phyloP scores from a whole-genome alignment of 345 rosid species.

The Moricandia arvensis region DNA sequence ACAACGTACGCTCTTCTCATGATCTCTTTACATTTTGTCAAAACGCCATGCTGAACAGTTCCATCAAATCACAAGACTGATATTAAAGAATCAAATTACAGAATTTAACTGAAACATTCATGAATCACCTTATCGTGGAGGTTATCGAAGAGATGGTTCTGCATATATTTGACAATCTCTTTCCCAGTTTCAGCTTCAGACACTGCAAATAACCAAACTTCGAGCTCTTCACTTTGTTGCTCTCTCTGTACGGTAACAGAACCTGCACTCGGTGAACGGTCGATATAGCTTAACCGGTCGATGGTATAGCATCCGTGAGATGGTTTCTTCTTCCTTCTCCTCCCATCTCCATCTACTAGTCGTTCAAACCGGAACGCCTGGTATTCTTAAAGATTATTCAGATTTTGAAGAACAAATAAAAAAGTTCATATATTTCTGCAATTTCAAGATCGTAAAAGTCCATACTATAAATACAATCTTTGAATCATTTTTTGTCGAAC shows the following conservation, averaged over 20 bases:
- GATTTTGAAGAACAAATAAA: not conserved
- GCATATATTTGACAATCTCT: slow-evolving; percentile 51
- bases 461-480: not conserved
- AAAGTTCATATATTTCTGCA: not conserved
- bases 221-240: slow-evolving; percentile 56
- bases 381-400: not conserved
- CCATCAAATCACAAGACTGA: not conserved
- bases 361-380: slow-evolving; percentile 51
- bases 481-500: not conserved
- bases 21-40: slow-evolving; percentile 52
- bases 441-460: not conserved
- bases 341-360: slow-evolving; percentile 35
- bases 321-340: slow-evolving; percentile 48
- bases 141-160: slow-evolving; percentile 57
- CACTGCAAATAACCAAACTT: slow-evolving; percentile 70
- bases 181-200: slow-evolving; percentile 50
- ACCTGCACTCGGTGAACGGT: slow-evolving; percentile 32
- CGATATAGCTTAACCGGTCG: slow-evolving; percentile 34
- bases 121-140: slow-evolving; percentile 44
- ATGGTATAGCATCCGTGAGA: slow-evolving; percentile 63
- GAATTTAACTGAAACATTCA: not conserved
- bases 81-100: not conserved
- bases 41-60: slow-evolving; percentile 46
- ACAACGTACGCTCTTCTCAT: slow-evolving; percentile 52
- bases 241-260: slow-evolving; percentile 60